Conservation (phyloP, 108 stramenopile genomes). For the Aurantiochytrium sp. region DNA sequence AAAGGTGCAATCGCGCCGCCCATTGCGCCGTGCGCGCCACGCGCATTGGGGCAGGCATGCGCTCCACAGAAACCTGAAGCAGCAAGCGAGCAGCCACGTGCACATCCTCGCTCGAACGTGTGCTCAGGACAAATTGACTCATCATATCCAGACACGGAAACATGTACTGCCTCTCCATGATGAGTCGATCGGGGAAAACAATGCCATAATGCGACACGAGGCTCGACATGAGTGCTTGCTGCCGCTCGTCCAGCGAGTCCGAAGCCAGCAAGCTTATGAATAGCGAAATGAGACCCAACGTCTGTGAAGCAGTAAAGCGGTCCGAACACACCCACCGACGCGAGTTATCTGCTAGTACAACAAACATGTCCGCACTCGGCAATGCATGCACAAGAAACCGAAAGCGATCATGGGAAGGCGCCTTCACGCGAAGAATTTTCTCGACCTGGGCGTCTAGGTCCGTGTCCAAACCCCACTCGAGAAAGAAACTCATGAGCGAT, state of each 20-base stretch:
- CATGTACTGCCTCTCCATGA: not conserved
- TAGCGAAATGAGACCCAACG: not conserved
- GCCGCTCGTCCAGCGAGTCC: not conserved
- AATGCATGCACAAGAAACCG: not conserved
- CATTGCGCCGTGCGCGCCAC: not conserved
- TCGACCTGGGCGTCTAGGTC: not conserved
- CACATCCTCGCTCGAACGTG: not conserved
- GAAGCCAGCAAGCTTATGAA: not conserved
- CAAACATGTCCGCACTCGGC: not conserved
- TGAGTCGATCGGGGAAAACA: not conserved
- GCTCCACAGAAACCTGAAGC: not conserved
- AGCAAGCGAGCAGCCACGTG: not conserved
- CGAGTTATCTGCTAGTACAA: not conserved
- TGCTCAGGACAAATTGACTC: not conserved
- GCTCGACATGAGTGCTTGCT: slow-evolving; percentile 1
- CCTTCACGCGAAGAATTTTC: not conserved
- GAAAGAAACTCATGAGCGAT: not conserved
- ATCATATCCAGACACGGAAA: not conserved
- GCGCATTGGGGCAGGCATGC: not conserved
- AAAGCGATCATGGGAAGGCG: not conserved
- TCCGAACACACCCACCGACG: not conserved
- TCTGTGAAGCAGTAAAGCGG: not conserved
- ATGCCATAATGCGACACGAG: slow-evolving; percentile 1
- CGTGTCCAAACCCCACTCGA: not conserved
- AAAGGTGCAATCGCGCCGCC: not conserved